A percentile compares a stretch with the other conserved stretches of the same genome.
phyloP scores from a whole-genome alignment of 495 filamentous ascomycete genomes.

The Penicillium verhagenii region DNA sequence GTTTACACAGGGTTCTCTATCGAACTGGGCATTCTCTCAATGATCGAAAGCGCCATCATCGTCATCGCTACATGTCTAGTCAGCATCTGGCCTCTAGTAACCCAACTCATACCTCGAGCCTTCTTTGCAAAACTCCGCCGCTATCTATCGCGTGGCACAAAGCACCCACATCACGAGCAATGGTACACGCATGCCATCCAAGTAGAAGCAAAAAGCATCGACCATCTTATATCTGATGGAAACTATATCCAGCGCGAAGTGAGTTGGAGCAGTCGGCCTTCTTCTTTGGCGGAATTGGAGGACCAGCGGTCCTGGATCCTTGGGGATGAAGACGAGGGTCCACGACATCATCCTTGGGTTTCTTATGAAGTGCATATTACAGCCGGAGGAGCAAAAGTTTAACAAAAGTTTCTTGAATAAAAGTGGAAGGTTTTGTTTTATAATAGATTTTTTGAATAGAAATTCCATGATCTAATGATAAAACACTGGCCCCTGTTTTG shows the following conservation, averaged over 20 bases:
- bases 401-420: background rate
- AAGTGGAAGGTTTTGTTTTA: too few species aligned
- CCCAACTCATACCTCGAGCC: slow-evolving; percentile 3
- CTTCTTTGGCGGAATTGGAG: slow-evolving; percentile 20
- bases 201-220: background rate
- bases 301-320: slow-evolving; percentile 13
- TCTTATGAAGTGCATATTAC: slow-evolving; percentile 3
- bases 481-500: too few species aligned
- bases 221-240: background rate
- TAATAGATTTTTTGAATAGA: too few species aligned
- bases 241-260: background rate
- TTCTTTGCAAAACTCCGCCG: slow-evolving; percentile 8
- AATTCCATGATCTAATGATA: too few species aligned
- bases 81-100: slow-evolving; percentile 27
- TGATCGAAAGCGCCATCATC: slow-evolving; percentile 23
- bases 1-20: slow-evolving; percentile 20
- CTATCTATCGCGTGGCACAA: background rate
- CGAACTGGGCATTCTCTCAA: slow-evolving; percentile 22
- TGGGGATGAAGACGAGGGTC: background rate
- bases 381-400: slow-evolving; percentile 4
- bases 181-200: slow-evolving; percentile 6
- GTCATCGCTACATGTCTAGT: slow-evolving; percentile 28
- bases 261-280: slow-evolving; percentile 4
- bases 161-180: background rate
- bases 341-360: background rate